Base-by-base conservation (phyloP, 2,329 filamentous ascomycete genomes). In the Aspergillus ruber region DNA sequence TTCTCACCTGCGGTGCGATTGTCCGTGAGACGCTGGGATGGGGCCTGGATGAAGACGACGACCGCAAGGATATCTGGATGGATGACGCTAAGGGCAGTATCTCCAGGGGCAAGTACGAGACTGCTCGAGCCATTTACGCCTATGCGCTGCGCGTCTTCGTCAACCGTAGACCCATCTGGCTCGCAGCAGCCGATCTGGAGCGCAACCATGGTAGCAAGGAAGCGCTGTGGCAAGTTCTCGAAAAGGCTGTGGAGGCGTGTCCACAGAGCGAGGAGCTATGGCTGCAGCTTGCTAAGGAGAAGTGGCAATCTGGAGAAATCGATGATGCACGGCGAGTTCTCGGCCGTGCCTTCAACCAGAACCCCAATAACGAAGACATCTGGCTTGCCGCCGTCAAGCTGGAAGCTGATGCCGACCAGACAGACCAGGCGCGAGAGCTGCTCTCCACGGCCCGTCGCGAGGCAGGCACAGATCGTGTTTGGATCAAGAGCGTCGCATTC, bases 331-430 rank as follows among this genome's bases (percentile, higher is more conserved):
- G 93, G 47, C 78, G 83, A 52, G 90, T 97, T 1, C 81, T 98
- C 13, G 91, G 84, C 23, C 82, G 85, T 53, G 93, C 91, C 4
- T 98, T 98, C 76, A 85, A 91, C 58, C 88, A 95, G 65, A 94
- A 97, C 59, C 89, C 89, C 1, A 90, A 94, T 67, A 96, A 95
- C 70, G 93, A 98, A 68, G 90, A 97, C 65, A 96, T 98, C 56
- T 98, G 93, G 86, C 83, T 96, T 42, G 88, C 90, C 13, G 93
- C 93, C 41, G 93, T 98, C 55, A 95, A 96, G 67, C 82, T 98
- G 25, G 93, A 98, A 70, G 89, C 93, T 1, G 90, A 97, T 61
- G 91, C 89, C 51, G 81, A 84, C 39, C 83, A 95, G 60, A 84
- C 82, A 36, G 86, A 90, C 33, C 83, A 93, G 63, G 93, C 93